Evolutionary conservation across 2,329 filamentous ascomycete genomes (phyloP).

Genomic region (Monosporascus sp.): DNA sequence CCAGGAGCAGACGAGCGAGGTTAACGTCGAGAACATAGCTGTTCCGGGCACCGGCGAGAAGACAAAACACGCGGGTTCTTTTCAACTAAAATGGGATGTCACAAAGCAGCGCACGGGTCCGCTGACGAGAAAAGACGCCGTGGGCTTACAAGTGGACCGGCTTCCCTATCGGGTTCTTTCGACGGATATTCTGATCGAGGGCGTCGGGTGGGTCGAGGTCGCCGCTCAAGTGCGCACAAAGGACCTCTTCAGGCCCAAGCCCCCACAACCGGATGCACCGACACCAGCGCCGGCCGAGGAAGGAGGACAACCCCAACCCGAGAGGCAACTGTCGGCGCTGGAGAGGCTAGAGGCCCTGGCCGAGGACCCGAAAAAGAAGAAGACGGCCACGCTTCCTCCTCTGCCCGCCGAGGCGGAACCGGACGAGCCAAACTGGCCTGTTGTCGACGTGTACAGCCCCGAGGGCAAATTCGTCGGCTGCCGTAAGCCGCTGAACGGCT

Average conservation of each 20-base stretch:
- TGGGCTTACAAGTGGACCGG: slow-evolving; percentile 56
- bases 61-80: slow-evolving; percentile 67
- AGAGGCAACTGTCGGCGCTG: slow-evolving; percentile 13
- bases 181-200: slow-evolving; percentile 83
- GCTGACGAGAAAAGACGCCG: slow-evolving; percentile 57
- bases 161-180: slow-evolving; percentile 77
- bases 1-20: slow-evolving; percentile 57
- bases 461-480: slow-evolving; percentile 72
- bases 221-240: slow-evolving; percentile 70
- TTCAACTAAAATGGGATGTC: slow-evolving; percentile 73
- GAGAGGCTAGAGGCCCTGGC: slow-evolving; percentile 16
- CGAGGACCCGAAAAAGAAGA: slow-evolving; percentile 12
- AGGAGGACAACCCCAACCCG: slow-evolving; percentile 9
- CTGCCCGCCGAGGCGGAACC: slow-evolving; percentile 6
- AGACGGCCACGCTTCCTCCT: slow-evolving; percentile 2
- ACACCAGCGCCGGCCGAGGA: slow-evolving; percentile 8
- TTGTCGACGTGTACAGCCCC: slow-evolving; percentile 80
- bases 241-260: slow-evolving; percentile 30
- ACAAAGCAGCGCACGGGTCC: slow-evolving; percentile 74
- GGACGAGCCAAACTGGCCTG: slow-evolving; percentile 49
- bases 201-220: slow-evolving; percentile 89
- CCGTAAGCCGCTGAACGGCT: slow-evolving; percentile 66
- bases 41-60: slow-evolving; percentile 49
- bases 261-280: slow-evolving; percentile 10
- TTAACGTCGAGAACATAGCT: slow-evolving; percentile 59